phyloP scores from a whole-genome alignment of 2,329 filamentous ascomycete genomes.

The Exophiala calicioides region DNA sequence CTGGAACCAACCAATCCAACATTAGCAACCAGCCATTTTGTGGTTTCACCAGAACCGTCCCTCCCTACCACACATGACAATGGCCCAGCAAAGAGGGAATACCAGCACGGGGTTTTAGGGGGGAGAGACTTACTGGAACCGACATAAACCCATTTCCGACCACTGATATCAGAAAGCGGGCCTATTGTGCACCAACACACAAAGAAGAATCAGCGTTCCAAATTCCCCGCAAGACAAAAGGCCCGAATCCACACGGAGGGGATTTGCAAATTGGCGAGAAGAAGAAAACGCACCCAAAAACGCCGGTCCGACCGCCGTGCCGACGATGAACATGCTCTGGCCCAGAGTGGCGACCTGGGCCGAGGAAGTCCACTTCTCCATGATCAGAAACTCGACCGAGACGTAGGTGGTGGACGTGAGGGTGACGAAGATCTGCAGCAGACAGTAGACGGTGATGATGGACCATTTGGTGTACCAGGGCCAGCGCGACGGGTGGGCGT shows the following conservation, averaged over 20 bases:
- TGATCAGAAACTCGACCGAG: conserved; percentile 41
- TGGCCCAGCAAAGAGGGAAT: no score
- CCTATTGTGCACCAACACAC: conserved; percentile 21
- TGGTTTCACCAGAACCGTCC: no score
- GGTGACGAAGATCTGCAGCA: conserved; percentile 43
- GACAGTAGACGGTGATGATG: conserved; percentile 32
- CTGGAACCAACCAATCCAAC: no score
- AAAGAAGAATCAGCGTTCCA: no score
- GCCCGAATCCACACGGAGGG: no score
- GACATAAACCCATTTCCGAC: conserved; percentile 49
- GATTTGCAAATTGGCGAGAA: no score
- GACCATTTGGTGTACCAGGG: conserved; percentile 29
- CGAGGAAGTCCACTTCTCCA: conserved; percentile 41
- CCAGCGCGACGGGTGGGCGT: conserved; percentile 29
- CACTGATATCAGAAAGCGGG: conserved; percentile 45
- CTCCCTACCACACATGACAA: no score
- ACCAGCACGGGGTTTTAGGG: no score
- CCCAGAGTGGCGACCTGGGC: conserved; percentile 44
- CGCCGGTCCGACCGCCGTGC: conserved; percentile 44
- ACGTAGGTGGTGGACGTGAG: conserved; percentile 44
- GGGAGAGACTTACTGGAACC: conserved; percentile 29
- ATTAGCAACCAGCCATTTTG: no score
- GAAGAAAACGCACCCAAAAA: conserved; percentile 41
- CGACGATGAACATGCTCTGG: conserved; percentile 47
- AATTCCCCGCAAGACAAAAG: no score